Conservation (phyloP, 257 asterid species). For the Solanum acaule region DNA sequence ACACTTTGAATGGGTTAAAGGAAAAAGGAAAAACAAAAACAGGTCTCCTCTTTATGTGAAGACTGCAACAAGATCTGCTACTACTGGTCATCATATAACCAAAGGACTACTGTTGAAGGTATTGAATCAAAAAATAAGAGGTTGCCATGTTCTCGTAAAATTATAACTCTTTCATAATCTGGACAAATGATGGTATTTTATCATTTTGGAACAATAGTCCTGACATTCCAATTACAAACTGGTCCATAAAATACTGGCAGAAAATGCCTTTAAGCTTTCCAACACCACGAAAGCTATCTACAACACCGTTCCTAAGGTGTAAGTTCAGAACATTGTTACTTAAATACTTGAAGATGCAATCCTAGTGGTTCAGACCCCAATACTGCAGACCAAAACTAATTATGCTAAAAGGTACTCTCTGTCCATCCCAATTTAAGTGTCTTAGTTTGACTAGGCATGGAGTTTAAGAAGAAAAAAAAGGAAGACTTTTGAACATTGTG, state of each 20-base stretch:
- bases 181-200: not conserved
- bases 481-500: not conserved
- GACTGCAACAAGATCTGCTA: not conserved
- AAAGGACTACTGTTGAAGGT: not conserved
- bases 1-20: not conserved
- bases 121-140: not conserved
- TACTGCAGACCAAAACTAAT: not conserved
- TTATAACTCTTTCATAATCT: not conserved
- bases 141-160: not conserved
- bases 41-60: not conserved
- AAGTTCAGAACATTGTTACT: not conserved
- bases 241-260: not conserved
- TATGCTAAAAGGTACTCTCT: not conserved
- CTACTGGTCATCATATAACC: not conserved
- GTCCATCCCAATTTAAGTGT: not conserved
- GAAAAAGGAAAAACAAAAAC: not conserved
- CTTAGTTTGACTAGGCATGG: not conserved
- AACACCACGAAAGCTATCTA: not conserved
- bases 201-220: not conserved
- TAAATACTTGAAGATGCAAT: not conserved
- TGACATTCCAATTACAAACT: not conserved
- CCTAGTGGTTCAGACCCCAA: not conserved
- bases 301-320: not conserved
- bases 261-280: not conserved
- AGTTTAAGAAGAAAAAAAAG: not conserved